Conservation (phyloP, 495 filamentous ascomycete genomes). For the Thermochaetoides thermophila region DNA sequence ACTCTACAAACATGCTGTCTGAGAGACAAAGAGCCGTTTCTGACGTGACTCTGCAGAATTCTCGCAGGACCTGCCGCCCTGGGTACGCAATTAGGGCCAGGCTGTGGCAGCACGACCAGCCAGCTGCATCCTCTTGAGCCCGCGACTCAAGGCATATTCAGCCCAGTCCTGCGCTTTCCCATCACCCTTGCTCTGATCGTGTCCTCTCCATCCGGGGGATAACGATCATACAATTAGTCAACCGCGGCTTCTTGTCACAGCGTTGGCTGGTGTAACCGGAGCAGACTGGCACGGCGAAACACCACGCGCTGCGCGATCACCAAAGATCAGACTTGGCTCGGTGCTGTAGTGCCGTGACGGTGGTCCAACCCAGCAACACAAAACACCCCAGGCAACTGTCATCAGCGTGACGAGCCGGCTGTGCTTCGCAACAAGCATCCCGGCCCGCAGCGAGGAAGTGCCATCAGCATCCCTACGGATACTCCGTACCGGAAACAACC, state of each 20-base stretch:
- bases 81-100: constrained; percentile 13
- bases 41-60: constrained; percentile 27
- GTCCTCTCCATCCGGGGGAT: too few species aligned
- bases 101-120: constrained; percentile 16
- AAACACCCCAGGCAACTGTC: constrained; percentile 4
- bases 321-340: too few species aligned
- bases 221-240: too few species aligned
- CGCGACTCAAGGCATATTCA: constrained; percentile 11
- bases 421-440: too few species aligned
- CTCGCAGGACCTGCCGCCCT: constrained; percentile 17
- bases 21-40: constrained; percentile 11
- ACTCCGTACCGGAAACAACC: too few species aligned
- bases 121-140: constrained; percentile 12
- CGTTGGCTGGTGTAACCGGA: constrained; percentile 20
- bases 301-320: constrained; percentile 6
- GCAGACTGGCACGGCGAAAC: constrained; percentile 15
- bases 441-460: too few species aligned
- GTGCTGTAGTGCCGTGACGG: constrained; percentile 5
- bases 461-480: too few species aligned
- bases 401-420: constrained; percentile 7
- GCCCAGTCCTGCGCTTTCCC: constrained; percentile 12
- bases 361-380: constrained; percentile 16
- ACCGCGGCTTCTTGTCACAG: constrained; percentile 16
- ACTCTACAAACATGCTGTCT: constrained; percentile 2
- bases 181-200: too few species aligned